Base-by-base conservation (phyloP, 257 asterid genomes). In the Solanum arcanum region DNA sequence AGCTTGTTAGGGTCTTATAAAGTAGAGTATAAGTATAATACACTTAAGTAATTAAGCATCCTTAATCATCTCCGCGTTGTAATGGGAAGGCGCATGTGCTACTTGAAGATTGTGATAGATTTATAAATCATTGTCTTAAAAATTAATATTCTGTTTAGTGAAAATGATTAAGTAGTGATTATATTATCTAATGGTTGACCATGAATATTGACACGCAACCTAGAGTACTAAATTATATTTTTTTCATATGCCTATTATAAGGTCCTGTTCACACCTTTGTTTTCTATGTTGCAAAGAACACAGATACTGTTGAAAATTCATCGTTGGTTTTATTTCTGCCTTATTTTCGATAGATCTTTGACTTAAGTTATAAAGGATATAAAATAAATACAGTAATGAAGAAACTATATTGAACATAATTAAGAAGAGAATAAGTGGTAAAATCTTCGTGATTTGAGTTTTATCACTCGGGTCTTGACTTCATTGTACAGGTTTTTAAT, bases 321-420 rank as follows among this genome's bases (percentile, higher is more conserved):
- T 68, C 29, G 3, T 0, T 0, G 0, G 2, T 12, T 13, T 66
- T 64, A 64, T 3, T 5, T 3, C 9, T 25, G 3, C 0, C 35
- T 25, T 6, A 0, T 25, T 66, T 66, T 12, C 4, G 10, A 27
- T 25, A 66, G 1, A 66, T 0, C 5, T 12, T 66, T 1, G 1
- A 12, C 0, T 62, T 10, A 5, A 12, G 9, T 66, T 66, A 66
- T 12, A 12, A 66, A 66, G 7, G 0, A 25, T 25, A 3, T 64
- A 25, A 66, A 11, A 66, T 11, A 25, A 66, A 66, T 13, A 12
- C 10, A 12, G 1, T 3, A 1, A 5, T n/a, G 33, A n/a, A 52
- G 0, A 56, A 56, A 56, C 1, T 15, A 56, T 56, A 8, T 18
- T 18, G 0, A 18, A 56, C 7, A 56, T 4, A 7, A 18, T 18